Percentiles rank a stretch among this genome's conserved stretches.
phyloP scores from a whole-genome alignment of 306 rosid genomes.

The Albizia julibrissin region DNA sequence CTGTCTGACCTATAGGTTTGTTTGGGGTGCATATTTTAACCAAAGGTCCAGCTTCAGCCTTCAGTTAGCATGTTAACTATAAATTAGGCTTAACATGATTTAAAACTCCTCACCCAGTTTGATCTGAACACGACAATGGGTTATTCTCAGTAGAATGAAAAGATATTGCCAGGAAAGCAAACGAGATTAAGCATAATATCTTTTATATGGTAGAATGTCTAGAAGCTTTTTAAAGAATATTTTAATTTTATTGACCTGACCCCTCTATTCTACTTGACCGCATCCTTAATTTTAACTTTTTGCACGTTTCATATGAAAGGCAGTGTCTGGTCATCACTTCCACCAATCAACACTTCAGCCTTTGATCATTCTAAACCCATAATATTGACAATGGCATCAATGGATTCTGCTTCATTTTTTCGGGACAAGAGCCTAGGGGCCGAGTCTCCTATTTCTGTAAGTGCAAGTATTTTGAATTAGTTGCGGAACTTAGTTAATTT shows the following conservation, averaged over 20 bases:
- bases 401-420: constrained; percentile 97
- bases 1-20: background rate
- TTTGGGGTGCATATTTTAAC: background rate
- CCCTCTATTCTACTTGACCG: background rate
- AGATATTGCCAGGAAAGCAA: constrained; percentile 21
- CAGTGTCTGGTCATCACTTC: constrained; percentile 99
- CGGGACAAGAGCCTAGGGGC: constrained; percentile 90
- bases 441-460: constrained; percentile 86
- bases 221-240: constrained; percentile 19
- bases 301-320: constrained; percentile 58
- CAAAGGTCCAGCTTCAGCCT: background rate
- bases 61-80: background rate
- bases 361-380: constrained; percentile 61
- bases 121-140: background rate
- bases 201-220: constrained; percentile 17
- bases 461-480: constrained; percentile 38
- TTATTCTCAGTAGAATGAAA: background rate
- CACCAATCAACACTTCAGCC: constrained; percentile 69
- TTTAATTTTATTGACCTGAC: constrained; percentile 9
- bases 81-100: background rate
- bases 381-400: constrained; percentile 70
- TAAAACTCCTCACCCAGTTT: background rate
- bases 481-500: constrained; percentile 12
- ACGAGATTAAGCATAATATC: constrained; percentile 20
- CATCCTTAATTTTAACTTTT: constrained; percentile 33